Base-by-base conservation (phyloP, 805 yeast genomes). In the Clavispora vitiphila region DNA sequence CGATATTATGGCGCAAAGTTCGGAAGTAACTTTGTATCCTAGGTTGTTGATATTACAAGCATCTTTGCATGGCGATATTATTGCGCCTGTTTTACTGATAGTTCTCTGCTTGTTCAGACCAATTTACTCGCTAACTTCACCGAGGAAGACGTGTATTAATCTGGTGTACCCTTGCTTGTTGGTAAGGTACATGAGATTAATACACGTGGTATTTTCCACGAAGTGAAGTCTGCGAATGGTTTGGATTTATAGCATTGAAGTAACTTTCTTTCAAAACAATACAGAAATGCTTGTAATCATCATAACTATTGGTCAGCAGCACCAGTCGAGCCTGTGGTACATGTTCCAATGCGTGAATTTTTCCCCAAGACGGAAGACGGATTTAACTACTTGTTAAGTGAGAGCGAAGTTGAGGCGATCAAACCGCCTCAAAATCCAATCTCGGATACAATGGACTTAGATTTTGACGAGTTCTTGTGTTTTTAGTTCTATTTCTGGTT, bases 1-100 rank as follows among this genome's bases (percentile, higher is more conserved):
- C 53, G 70, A 63, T 57, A 53, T 47, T 42, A 53, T 67, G 69
- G 72, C 61, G 72, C 72, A 68, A 65, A 66, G 67, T 67, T 67
- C 73, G 59, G 73, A 62, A 68, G 72, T 56, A 62, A 67, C 67
- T 68, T 65, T 64, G 69, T 58, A 47, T 44, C 51, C 51, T 44
- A 39, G 44, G 40, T 32, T 35, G 9, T 24, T 35, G 30, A 35
- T 25, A 14, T 31, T 25, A 18, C 25, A 18, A 35, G 32, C 31
- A 18, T 18, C 25, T 12, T 2, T 11, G 37, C 15, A 23, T 34
- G 19, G 30, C 20, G n/a, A 34, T n/a, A n/a, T 15, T 6, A 16
- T 15, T 8, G n/a, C 20, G 32, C 26, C 7, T 30, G 34, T 20
- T 18, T 21, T 39, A 27, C 39, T 42, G 49, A 41, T 37, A 47